phyloP scores from a whole-genome alignment of 225 moss, liverwort and hornwort genomes.

The Physcomitrellopsis africana region DNA sequence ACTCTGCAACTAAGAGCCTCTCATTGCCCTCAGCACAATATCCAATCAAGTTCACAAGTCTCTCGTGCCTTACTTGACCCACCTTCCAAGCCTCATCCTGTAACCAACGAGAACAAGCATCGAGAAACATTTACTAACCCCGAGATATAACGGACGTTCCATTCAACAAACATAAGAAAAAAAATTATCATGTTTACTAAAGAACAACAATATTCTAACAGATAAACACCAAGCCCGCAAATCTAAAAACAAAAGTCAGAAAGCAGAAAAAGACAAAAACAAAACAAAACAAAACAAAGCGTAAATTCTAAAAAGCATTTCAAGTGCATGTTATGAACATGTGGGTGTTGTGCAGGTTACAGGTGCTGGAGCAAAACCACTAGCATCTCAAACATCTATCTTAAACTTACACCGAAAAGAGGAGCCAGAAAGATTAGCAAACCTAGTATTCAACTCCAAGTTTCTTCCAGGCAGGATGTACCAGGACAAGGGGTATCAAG shows the following conservation, averaged over 20 bases:
- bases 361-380: neutral
- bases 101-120: constrained; percentile 21
- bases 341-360: neutral
- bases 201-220: too few species aligned
- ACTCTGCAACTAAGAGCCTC: constrained; percentile 61
- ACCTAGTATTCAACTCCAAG: neutral
- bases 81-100: constrained; percentile 74
- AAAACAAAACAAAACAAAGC: too few species aligned
- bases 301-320: neutral
- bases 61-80: constrained; percentile 64
- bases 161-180: neutral
- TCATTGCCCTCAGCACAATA: constrained; percentile 67
- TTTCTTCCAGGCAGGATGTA: neutral
- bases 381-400: too few species aligned
- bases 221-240: neutral
- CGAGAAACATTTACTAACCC: neutral
- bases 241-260: too few species aligned
- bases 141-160: neutral
- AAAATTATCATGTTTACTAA: neutral
- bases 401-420: neutral
- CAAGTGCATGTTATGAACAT: neutral
- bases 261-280: too few species aligned
- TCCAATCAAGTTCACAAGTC: constrained; percentile 63
- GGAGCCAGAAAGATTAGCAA: neutral
- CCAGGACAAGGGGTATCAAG: neutral